phyloP scores from a whole-genome alignment of 352 stramenopile genomes.

The Globisporangium paddicum region DNA sequence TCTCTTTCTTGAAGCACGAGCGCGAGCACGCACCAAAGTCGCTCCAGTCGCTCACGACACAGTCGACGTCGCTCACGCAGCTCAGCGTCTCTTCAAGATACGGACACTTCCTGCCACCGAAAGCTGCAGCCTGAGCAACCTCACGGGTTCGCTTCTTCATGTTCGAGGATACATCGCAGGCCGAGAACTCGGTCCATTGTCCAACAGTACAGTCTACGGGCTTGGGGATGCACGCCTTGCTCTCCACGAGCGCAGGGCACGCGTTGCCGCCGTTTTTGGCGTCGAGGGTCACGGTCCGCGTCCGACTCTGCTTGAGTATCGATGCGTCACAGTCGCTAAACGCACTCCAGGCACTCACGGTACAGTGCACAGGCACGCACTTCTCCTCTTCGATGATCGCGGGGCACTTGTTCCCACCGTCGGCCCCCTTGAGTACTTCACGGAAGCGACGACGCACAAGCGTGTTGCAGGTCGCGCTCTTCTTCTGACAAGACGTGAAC shows the following conservation, averaged over 20 bases:
- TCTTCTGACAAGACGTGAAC: constrained; percentile 34
- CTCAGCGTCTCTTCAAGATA: constrained; percentile 24
- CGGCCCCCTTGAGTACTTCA: constrained; percentile 26
- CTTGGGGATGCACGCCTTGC: constrained; percentile 28
- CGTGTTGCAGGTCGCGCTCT: constrained; percentile 3
- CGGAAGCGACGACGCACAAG: constrained; percentile 32
- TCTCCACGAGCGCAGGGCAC: constrained; percentile 30
- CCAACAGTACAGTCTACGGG: constrained; percentile 48
- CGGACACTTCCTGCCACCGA: constrained; percentile 34
- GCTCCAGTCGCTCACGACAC: constrained; percentile 51
- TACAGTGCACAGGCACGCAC: constrained; percentile 38
- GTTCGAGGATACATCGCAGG: constrained; percentile 41
- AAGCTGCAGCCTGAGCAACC: constrained; percentile 25
- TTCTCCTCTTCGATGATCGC: constrained; percentile 38
- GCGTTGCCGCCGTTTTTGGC: constrained; percentile 29
- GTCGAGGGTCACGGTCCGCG: constrained; percentile 21
- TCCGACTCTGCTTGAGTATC: constrained; percentile 20
- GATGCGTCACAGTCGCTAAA: constrained; percentile 26
- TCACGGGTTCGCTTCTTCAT: constrained; percentile 40
- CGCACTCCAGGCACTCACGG: constrained; percentile 31
- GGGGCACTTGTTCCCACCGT: constrained; percentile 35
- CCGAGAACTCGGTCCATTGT: constrained; percentile 37
- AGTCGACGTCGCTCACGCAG: constrained; percentile 47
- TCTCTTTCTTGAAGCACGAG: constrained; percentile 27
- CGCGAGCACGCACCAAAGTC: constrained; percentile 30